These are phyloP conservation scores for Neofusicoccum parvum DNA, from an alignment of 2,329 filamentous ascomycete genomes.

Conservation along the genomic window DNA sequence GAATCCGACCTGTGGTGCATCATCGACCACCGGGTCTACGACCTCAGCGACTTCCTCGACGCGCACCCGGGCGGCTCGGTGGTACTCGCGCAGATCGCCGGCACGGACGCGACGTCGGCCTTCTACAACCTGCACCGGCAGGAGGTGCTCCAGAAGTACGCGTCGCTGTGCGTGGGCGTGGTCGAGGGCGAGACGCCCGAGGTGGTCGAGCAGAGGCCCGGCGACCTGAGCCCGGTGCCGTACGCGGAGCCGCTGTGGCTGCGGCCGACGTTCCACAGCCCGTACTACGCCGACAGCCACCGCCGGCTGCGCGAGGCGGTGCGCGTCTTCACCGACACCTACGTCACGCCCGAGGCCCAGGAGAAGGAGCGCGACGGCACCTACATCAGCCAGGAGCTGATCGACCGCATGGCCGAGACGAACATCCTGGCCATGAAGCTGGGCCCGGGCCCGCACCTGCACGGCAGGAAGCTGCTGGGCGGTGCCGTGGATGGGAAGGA, in stretches of 20 bases:
- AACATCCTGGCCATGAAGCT: conserved; percentile 80
- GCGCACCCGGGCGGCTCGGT: conserved; percentile 82
- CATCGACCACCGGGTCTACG: conserved; percentile 85
- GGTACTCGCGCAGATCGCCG: conserved; percentile 78
- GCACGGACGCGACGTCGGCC: conserved; percentile 75
- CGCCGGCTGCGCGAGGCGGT: conserved; percentile 67
- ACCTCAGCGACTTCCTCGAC: conserved; percentile 81
- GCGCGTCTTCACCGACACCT: conserved; percentile 70
- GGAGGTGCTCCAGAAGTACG: conserved; percentile 83
- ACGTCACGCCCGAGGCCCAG: conserved; percentile 74
- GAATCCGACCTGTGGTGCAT: conserved; percentile 81
- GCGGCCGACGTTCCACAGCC: conserved; percentile 72
- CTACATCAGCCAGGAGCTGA: conserved; percentile 69
- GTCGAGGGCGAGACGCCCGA: conserved; percentile 74
- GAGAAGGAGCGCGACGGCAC: conserved; percentile 74
- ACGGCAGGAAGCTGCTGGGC: conserved; percentile 68
- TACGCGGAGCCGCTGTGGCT: conserved; percentile 88
- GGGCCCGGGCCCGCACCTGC: conserved; percentile 79
- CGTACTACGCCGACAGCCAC: conserved; percentile 80
- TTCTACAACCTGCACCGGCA: conserved; percentile 94
- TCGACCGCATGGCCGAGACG: conserved; percentile 74
- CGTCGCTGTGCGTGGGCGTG: conserved; percentile 72
- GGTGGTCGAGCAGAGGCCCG: conserved; percentile 68
- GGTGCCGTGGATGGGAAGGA: conserved; percentile 71
- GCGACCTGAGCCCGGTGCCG: conserved; percentile 75